A percentile compares a stretch with the other conserved stretches of the same genome.
These are phyloP conservation scores for Pseudogymnoascus destructans DNA, from an alignment of 2,329 filamentous ascomycete genomes.

Conservation along the genomic window DNA sequence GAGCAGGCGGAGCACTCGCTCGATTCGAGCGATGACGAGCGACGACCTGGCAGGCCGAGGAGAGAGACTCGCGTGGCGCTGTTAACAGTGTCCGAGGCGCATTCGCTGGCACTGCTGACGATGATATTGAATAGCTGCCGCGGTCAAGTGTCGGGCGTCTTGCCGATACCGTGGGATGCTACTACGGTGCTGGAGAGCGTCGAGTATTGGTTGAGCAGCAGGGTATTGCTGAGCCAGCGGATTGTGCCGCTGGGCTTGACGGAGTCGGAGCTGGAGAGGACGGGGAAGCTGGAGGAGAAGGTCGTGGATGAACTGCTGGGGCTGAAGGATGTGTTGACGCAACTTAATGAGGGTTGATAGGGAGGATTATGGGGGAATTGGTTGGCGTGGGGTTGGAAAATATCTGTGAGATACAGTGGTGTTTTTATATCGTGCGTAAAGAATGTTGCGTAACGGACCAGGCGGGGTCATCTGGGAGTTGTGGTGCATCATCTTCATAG, in stretches of 20 bases:
- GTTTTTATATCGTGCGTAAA: conserved; percentile 8
- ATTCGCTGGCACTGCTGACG: conserved; percentile 64
- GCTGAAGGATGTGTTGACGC: conserved; percentile 21
- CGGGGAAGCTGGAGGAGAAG: conserved; percentile 56
- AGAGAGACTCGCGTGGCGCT: conserved; percentile 50
- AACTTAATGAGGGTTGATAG: conserved; percentile 3
- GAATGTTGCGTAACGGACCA: neutral
- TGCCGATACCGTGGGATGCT: conserved; percentile 69
- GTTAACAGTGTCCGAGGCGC: conserved; percentile 60
- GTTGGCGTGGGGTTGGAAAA: conserved; percentile 1
- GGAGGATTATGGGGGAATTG: neutral
- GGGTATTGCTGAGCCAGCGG: conserved; percentile 55
- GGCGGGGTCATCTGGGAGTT: neutral
- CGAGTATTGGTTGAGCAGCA: conserved; percentile 64
- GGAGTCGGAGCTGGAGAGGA: conserved; percentile 49
- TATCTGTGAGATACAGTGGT: neutral
- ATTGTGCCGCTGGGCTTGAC: conserved; percentile 60
- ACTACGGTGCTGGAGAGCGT: conserved; percentile 64
- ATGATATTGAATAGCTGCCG: conserved; percentile 57
- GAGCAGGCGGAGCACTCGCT: conserved; percentile 59
- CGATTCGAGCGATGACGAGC: conserved; percentile 38
- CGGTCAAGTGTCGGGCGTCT: conserved; percentile 43
- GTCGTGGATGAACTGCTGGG: conserved; percentile 51
- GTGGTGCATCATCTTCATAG: conserved; percentile 2
- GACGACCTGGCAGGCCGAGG: neutral